Evolutionary conservation across 768 basidiomycete genomes (phyloP), one percentile per base, ranked within the genome.

Genomic region (Psilocybe azurescens): DNA sequence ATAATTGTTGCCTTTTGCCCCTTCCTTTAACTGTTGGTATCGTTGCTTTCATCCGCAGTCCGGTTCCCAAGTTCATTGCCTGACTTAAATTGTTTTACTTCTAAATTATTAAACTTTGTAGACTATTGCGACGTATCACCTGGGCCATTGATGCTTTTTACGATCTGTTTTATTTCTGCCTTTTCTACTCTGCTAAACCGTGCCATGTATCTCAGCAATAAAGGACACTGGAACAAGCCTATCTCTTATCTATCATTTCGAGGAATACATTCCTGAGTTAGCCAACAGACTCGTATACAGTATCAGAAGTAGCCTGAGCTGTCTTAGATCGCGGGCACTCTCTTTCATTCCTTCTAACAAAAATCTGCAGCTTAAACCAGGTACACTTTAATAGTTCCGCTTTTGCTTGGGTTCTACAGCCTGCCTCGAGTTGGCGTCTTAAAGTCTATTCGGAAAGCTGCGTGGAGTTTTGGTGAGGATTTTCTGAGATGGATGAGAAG

Each of bases 71-170:
- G 4, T 44, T 16, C 14, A 44, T n/a, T 11, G 41, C 41, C 3
- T n/a, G 41, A 44, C 41, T 14, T 44, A 16, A 44, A 44, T 44
- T 52, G 28, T 30, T 52, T 52, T 52, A 52, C 28, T 32, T 6
- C 33, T 53, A 53, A 53, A 18, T 53, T 53, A 53, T 53, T 53
- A 53, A 32, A 36, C 11, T 20, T 36, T 53, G 33, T 36, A 53
- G 30, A 53, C 32, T 7, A 6, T 10, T 18, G 2, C 36, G 16
- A 18, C 30, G 52, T 33, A 36, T 3, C 33, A 5, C n/a, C 8
- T 11, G 11, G 10, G 7, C 28, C 5, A 36, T 18, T 18, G 14
- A 16, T 52, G 24, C 30, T 32, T 32, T 32, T 30, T 8, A 13
- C n/a, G 18, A 10, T 50, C 11, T 50, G 9, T 32, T 52, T 28